phyloP scores from a whole-genome alignment of 768 basidiomycete genomes.

The Filobasidium wieringae region DNA sequence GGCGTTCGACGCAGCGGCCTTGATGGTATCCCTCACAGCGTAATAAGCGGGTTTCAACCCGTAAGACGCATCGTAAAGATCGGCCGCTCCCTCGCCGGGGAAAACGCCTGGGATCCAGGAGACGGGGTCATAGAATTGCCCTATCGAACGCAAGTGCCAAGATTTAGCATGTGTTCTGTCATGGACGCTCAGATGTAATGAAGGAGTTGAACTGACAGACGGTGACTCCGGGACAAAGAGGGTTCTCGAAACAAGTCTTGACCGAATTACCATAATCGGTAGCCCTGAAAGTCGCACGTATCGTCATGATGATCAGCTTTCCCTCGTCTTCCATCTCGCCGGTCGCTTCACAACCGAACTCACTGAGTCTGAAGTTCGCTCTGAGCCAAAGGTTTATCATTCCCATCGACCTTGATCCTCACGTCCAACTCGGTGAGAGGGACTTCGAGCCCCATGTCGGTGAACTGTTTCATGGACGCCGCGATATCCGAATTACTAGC shows the following conservation, averaged over 20 bases:
- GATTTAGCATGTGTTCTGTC: neutral
- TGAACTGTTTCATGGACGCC: constrained; percentile 26
- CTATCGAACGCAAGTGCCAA: neutral
- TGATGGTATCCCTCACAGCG: neutral
- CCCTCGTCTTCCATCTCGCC: no score
- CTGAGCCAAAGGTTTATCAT: constrained; percentile 19
- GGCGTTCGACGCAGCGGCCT: no score
- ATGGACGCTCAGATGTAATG: neutral
- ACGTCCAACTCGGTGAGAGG: constrained; percentile 33
- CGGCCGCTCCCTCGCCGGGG: constrained; percentile 8
- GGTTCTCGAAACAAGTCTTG: constrained; percentile 21
- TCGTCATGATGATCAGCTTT: no score
- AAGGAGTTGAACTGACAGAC: constrained; percentile 15
- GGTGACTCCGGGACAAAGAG: constrained; percentile 22
- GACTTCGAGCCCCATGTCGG: constrained; percentile 28
- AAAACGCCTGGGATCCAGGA: constrained; percentile 30
- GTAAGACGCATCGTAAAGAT: neutral
- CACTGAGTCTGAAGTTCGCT: constrained; percentile 20
- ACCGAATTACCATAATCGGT: constrained; percentile 21
- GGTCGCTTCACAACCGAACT: no score
- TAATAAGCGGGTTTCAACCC: neutral
- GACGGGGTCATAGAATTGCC: constrained; percentile 20
- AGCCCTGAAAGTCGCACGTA: no score
- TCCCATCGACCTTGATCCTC: constrained; percentile 21
- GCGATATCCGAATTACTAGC: constrained; percentile 20